Evolutionary conservation across 768 basidiomycete genomes (phyloP), one percentile per base, ranked within the genome.

Genomic region (Psilocybe azurescens): DNA sequence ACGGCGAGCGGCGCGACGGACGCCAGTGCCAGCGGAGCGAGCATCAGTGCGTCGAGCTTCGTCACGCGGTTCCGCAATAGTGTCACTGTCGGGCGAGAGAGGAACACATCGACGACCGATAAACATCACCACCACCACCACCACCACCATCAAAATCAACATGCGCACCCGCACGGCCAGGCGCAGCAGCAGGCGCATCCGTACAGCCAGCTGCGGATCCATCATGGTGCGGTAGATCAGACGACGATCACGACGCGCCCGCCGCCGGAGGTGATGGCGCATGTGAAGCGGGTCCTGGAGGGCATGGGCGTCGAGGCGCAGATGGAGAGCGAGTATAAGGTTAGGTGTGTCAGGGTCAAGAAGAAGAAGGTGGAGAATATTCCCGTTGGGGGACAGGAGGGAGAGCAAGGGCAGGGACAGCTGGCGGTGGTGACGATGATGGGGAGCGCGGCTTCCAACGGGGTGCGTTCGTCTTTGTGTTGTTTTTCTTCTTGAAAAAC

Each of bases 181-280:
- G 3, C 36, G 16, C 48, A 59, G 16, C 54, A 41, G 6, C 51
- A 47, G 39, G 24, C 48, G 5, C 70, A 70, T 30, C 72, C 72
- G 5, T 70, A 64, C 69, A 74, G 72, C 65, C 83, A 81, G 55
- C 75, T 98, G 44, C 87, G 95, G 10, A 86, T 92, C 46, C 97
- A 99, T 71, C 91, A 93, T 67, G 97, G 96, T 63, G 89, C 96
- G 2, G 91, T 99, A 32, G 97, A 98, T 73, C 90, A 91, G 73
- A 87, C 88, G 29, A 95, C 89, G 56, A 85, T 98, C 68, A 97
- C 97, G 36, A 93, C 89, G 3, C 83, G 87, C 20, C 79, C 88
- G 8, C 95, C 97, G 38, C 87, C 89, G 1, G 91, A 93, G 66
- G 95, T 99, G 38, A 93, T 99, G 80, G 86, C 83, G 62, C 93